Percentiles rank a stretch among this genome's conserved stretches.
phyloP scores from a whole-genome alignment of 306 rosid species.

The Spatholobus suberectus region DNA sequence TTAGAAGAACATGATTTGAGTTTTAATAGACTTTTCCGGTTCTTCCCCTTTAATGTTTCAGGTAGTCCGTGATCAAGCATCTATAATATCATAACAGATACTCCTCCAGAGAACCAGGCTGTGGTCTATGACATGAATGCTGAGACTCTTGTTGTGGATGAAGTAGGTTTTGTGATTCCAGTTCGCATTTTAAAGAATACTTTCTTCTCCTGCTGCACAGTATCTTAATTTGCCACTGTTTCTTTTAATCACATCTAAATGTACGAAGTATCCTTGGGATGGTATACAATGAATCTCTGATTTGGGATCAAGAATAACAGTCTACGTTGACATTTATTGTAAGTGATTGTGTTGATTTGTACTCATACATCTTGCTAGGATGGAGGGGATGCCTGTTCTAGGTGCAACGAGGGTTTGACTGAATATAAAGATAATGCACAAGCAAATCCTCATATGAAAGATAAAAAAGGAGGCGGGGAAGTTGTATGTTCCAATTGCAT shows the following conservation, averaged over 20 bases:
- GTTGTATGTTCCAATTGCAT: constrained; percentile 40
- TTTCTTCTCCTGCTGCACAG: neutral
- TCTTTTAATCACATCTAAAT: neutral
- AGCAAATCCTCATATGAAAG: neutral
- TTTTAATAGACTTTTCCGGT: neutral
- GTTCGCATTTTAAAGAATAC: neutral
- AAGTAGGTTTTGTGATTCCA: constrained; percentile 33
- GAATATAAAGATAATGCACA: constrained; percentile 6
- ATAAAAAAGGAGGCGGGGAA: neutral
- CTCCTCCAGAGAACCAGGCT: neutral
- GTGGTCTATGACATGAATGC: constrained; percentile 29
- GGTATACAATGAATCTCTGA: neutral
- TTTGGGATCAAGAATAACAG: constrained; percentile 7
- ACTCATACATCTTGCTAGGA: constrained; percentile 36
- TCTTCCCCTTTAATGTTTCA: constrained; percentile 27
- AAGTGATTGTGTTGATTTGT: constrained; percentile 35
- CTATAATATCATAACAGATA: neutral
- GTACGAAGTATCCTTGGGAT: neutral
- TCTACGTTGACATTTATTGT: constrained; percentile 5
- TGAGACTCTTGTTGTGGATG: neutral
- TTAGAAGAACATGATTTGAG: neutral
- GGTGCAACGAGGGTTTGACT: constrained; percentile 6
- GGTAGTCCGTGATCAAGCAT: constrained; percentile 22
- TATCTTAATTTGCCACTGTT: neutral
- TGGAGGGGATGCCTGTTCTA: constrained; percentile 29